A percentile compares a stretch with the other conserved stretches of the same genome.
phyloP scores from a whole-genome alignment of 305 asterid genomes.

The Nicotiana rustica region DNA sequence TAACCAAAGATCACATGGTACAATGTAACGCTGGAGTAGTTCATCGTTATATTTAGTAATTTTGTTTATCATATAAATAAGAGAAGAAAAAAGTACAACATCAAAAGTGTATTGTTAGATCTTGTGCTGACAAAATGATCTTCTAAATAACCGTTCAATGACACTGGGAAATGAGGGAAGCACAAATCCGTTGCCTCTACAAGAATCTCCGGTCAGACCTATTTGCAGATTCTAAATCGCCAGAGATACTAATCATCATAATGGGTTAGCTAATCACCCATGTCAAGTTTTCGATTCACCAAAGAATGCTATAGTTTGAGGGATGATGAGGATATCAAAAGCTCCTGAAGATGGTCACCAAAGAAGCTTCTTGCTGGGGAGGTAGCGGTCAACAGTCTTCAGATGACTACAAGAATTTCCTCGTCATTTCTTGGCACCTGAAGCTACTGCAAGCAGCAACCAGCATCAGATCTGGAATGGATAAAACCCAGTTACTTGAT shows the following conservation, averaged over 20 bases:
- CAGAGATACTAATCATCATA: background rate
- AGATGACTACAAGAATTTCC: background rate
- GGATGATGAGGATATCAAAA: background rate
- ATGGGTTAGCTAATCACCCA: constrained; percentile 13
- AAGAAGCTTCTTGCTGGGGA: background rate
- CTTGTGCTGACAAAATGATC: constrained; percentile 12
- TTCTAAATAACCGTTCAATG: background rate
- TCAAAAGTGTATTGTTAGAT: background rate
- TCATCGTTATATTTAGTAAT: background rate
- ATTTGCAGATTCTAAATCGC: background rate
- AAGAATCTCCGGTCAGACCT: constrained; percentile 28
- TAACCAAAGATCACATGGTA: background rate
- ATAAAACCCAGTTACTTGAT: constrained; percentile 6
- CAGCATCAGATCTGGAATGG: background rate
- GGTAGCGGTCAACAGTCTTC: background rate
- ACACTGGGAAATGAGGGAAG: background rate
- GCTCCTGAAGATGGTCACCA: background rate
- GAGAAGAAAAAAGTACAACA: background rate
- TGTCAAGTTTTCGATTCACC: background rate
- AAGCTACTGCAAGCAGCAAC: background rate
- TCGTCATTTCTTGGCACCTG: background rate
- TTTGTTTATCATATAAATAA: background rate
- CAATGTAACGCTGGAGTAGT: background rate
- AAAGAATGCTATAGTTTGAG: background rate
- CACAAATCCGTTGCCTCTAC: background rate